A percentile compares a stretch with the other conserved stretches of the same genome.
Conservation (phyloP, 2,329 filamentous ascomycete genomes). For the Davidsoniella eucalypti region DNA sequence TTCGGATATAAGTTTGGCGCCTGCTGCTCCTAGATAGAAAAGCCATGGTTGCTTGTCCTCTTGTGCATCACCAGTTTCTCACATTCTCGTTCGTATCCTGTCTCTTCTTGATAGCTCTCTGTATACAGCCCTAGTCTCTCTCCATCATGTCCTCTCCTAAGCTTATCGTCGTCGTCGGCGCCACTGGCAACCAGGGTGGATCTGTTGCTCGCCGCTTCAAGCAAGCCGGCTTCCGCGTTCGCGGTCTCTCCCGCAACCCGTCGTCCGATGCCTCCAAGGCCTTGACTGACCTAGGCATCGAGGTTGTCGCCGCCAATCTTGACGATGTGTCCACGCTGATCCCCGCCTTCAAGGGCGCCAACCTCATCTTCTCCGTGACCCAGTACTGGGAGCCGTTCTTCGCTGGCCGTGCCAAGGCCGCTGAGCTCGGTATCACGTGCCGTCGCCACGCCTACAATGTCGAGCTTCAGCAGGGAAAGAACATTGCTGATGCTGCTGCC, state of each 20-base stretch:
- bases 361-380: conserved; percentile 37
- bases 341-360: conserved; percentile 27
- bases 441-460: conserved; percentile 29
- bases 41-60: background rate
- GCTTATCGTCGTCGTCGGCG: conserved; percentile 29
- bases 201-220: conserved; percentile 33
- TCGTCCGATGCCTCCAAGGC: conserved; percentile 24
- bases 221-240: conserved; percentile 26
- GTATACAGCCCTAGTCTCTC: background rate
- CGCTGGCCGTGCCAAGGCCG: conserved; percentile 23
- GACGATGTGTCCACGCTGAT: conserved; percentile 25
- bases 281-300: conserved; percentile 25
- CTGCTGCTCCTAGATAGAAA: background rate
- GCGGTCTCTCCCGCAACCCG: conserved; percentile 30
- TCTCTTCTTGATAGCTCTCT: background rate
- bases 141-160: conserved; percentile 17
- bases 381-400: conserved; percentile 39
- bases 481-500: conserved; percentile 38
- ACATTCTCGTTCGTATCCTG: background rate
- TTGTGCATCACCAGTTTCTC: background rate
- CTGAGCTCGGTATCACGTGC: conserved; percentile 24
- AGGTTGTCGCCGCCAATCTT: conserved; percentile 29
- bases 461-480: conserved; percentile 35
- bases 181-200: conserved; percentile 35
- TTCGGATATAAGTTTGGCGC: background rate